phyloP scores from a whole-genome alignment of 2,329 filamentous ascomycete species.

The Cryphonectria naterciae region DNA sequence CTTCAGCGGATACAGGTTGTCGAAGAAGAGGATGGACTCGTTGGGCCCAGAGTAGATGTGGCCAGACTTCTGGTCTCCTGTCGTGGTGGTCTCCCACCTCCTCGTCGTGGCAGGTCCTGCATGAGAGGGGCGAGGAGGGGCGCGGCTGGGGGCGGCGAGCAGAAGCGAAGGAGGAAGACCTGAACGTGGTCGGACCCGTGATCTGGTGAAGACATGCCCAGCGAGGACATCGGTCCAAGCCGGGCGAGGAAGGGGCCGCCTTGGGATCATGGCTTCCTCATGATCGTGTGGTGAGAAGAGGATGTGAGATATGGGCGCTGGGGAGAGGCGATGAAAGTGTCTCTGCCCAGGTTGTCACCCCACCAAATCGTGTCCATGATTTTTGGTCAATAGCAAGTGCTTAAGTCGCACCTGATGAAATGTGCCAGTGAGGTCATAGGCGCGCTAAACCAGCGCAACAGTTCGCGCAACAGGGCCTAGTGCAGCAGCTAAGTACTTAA shows the following conservation, averaged over 20 bases:
- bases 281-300: constrained; percentile 20
- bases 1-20: constrained; percentile 85
- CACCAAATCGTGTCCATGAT: neutral
- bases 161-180: neutral
- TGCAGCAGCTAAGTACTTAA: neutral
- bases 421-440: constrained; percentile 14
- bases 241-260: constrained; percentile 39
- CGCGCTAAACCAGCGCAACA: neutral
- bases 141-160: neutral
- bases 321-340: neutral
- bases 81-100: constrained; percentile 48
- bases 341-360: neutral
- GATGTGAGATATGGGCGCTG: neutral
- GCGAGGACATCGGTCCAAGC: constrained; percentile 36
- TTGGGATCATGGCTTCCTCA: constrained; percentile 41
- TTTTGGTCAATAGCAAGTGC: neutral
- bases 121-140: neutral
- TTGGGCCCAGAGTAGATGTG: constrained; percentile 78
- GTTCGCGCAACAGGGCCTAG: neutral
- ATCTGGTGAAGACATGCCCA: constrained; percentile 18
- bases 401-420: neutral
- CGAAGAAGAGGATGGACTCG: constrained; percentile 87
- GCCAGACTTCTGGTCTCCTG: constrained; percentile 70
- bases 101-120: neutral
- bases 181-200: neutral